Evolutionary conservation across 2,329 filamentous ascomycete genomes (phyloP), one percentile per base, ranked within the genome.

Genomic region (Colletotrichum echinochloae): DNA sequence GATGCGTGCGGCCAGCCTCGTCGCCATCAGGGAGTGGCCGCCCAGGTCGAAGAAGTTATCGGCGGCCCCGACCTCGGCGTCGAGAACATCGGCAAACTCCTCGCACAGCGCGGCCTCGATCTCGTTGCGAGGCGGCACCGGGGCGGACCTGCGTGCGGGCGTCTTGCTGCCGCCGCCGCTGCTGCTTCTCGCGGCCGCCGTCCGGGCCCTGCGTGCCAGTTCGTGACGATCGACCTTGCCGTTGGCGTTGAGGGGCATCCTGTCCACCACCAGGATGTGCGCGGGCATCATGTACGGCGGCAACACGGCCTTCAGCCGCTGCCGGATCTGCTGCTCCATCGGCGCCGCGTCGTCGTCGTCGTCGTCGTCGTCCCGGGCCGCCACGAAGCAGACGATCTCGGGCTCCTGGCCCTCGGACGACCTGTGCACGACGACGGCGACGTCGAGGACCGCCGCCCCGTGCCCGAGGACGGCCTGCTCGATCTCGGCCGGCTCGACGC

Each of bases 151-250:
- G 9, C 18, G 16, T 71, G 20, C 3, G 60, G 59, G n/a, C 3
- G 60, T 16, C 28, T n/a, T 49, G 23, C 46, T 35, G 18, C 23
- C 28, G 30, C 30, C 30, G 30, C 30, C 8, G 30, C 30, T 33
- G 30, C 8, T 33, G 30, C 5, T 33, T 33, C 8, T 3, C 8
- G 8, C 8, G 33, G 33, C 12, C 8, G 14, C 18, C 8, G 23
- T 52, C 48, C 46, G 44, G n/a, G 64, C 33, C 23, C 46, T 51
- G 35, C 52, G 54, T 44, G 41, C 23, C 2, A 75, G 63, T 3
- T 56, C 63, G 18, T 35, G 65, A 7, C 74, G 73, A 37, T 75
- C 74, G 9, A 73, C 60, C 65, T 75, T 75, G 1, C 73, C 68
- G 49, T 72, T 73, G 4, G 35, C 56, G 46, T 71, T 74, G 23